These are phyloP conservation scores for Pestalotiopsis sp. DNA, from an alignment of 2,329 filamentous ascomycete genomes.

Conservation along the genomic window DNA sequence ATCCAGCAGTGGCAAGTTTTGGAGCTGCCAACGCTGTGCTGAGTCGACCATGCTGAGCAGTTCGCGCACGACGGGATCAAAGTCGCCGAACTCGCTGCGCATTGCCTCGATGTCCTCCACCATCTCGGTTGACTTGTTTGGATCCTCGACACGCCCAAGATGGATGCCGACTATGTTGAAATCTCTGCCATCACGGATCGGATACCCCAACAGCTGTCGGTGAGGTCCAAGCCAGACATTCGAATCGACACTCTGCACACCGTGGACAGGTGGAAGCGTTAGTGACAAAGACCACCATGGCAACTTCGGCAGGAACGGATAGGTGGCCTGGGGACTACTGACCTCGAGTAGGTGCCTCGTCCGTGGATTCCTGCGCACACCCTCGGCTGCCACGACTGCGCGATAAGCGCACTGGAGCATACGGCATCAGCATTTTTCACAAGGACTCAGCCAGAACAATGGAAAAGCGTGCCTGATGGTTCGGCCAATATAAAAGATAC, in stretches of 20 bases:
- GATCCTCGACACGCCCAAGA: not conserved
- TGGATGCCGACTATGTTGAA: not conserved
- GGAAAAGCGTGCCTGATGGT: not conserved
- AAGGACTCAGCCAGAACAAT: no score
- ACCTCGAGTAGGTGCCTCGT: not conserved
- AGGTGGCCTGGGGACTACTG: not conserved
- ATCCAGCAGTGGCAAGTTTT: not conserved
- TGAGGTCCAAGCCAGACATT: not conserved
- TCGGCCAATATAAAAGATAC: not conserved
- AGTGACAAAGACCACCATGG: not conserved
- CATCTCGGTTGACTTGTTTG: not conserved
- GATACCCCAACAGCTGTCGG: not conserved
- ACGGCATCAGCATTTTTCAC: no score
- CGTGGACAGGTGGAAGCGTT: not conserved
- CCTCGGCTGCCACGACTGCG: not conserved
- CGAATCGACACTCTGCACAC: not conserved
- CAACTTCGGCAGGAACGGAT: not conserved
- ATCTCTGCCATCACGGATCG: not conserved
- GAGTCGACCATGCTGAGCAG: conserved; percentile 2
- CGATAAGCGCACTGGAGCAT: not conserved
- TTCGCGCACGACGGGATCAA: not conserved
- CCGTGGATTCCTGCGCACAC: not conserved
- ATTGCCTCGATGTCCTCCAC: conserved; percentile 1
- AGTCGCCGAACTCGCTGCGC: not conserved
- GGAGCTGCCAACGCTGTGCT: not conserved